Base-by-base conservation (phyloP, 2,329 filamentous ascomycete species). In the Paecilomyces sp. region DNA sequence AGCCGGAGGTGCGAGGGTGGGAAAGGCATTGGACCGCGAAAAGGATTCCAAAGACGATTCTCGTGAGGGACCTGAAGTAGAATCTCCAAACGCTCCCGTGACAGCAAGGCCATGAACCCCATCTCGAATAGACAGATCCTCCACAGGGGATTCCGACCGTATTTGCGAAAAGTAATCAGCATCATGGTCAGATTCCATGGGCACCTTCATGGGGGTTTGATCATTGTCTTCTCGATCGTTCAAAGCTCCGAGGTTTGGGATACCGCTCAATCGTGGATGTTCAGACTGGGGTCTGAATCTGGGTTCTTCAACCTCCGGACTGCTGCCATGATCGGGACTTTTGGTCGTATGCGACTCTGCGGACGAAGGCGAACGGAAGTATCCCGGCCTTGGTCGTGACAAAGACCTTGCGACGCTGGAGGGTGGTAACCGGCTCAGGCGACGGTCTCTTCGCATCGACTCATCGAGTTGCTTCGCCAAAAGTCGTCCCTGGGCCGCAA, bases 401-500 rank as follows among this genome's bases (percentile, higher is more conserved):
- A 97, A 81, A 57, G 93, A 92, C 67, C 91, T 91, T 61, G 90
- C 88, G 41, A 91, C 88, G 22, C 90, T 91, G 61, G 92, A 80
- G 6, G 92, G 91, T 2, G 92, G 91, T 52, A 97, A 79, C 51
- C 93, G 85, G 76, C 92, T 97, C 76, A 97, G 84, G 60, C 92
- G 85, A 64, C 87, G 86, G 56, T 90, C 92, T 63, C 85, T 84
- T 70, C 85, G 87, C 69, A 85, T 84, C 64, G 85, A 88, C 66
- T 94, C 88, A 73, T 96, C 88, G 62, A 99, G 85, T 75, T 96
- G 89, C 76, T 86, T 90, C 47, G 92, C 92, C 57, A 99, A 83
- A 67, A 95, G 79, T 60, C 93, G 88, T 67, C 92, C 95, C 72
- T 97, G 93, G 63, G 93, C 83, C 24, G 93, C 93, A 72, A 99